phyloP scores from a whole-genome alignment of 228 moss, liverwort and hornwort species.

The Sphagnum fallax region DNA sequence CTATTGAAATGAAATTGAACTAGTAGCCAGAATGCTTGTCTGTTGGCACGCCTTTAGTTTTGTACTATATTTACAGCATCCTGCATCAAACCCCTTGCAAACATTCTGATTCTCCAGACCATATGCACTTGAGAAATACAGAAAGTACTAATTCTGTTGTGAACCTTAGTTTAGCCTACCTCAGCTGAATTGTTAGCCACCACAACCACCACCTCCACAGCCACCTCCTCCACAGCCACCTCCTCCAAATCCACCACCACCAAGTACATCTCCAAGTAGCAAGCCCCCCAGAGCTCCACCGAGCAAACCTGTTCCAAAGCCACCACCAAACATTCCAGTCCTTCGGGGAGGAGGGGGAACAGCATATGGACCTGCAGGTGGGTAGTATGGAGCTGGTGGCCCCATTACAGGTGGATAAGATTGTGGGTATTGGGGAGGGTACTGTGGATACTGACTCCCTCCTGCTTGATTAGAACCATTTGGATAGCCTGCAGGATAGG shows the following conservation, averaged over 20 bases:
- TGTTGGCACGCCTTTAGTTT: no score
- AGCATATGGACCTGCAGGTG: background rate
- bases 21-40: no score
- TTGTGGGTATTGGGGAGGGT: slow-evolving; percentile 7
- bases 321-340: slow-evolving; percentile 19
- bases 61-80: no score
- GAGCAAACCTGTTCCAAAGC: slow-evolving; percentile 37
- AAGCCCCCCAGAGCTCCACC: slow-evolving; percentile 33
- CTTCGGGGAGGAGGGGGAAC: background rate
- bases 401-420: slow-evolving; percentile 3
- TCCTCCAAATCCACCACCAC: background rate
- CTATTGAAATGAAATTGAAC: no score
- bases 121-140: no score
- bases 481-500: slow-evolving; percentile 6
- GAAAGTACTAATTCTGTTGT: no score
- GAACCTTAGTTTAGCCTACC: no score
- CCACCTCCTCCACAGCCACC: slow-evolving; percentile 2
- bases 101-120: no score
- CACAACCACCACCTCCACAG: background rate
- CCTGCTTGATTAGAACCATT: background rate
- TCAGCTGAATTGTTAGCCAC: no score
- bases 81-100: no score
- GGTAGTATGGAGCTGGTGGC: slow-evolving; percentile 12
- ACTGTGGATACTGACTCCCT: slow-evolving; percentile 2
- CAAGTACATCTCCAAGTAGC: slow-evolving; percentile 33